Conservation (phyloP, 345 rosid genomes). For the Arabis alpina region DNA sequence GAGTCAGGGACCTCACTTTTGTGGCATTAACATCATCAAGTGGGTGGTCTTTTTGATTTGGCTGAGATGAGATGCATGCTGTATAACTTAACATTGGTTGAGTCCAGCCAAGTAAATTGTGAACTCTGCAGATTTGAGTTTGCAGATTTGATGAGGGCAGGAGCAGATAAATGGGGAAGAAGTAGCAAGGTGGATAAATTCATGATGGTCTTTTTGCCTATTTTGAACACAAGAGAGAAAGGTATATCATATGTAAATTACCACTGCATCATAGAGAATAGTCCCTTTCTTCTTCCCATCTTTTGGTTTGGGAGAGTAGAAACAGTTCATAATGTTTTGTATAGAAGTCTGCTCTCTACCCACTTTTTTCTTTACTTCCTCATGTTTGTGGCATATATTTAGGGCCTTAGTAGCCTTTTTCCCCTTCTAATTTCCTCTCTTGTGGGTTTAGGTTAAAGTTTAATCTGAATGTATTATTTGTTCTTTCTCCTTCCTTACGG, state of each 20-base stretch:
- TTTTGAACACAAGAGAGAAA: slow-evolving; percentile 15
- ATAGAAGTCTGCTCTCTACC: slow-evolving; percentile 36
- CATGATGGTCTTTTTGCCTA: slow-evolving; percentile 26
- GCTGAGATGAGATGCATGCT: slow-evolving; percentile 23
- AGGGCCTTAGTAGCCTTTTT: slow-evolving; percentile 24
- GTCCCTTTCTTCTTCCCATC: slow-evolving; percentile 30
- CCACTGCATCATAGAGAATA: slow-evolving; percentile 37
- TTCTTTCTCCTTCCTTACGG: not conserved
- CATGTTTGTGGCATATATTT: slow-evolving; percentile 39
- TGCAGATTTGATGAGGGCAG: slow-evolving; percentile 27
- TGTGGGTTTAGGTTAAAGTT: slow-evolving; percentile 38
- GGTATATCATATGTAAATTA: slow-evolving; percentile 39
- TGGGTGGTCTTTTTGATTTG: slow-evolving; percentile 27
- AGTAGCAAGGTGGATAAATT: slow-evolving; percentile 27
- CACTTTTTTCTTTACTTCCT: slow-evolving; percentile 7
- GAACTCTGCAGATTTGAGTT: slow-evolving; percentile 32
- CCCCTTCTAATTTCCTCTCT: slow-evolving; percentile 14
- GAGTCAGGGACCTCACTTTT: slow-evolving; percentile 24
- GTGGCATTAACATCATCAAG: slow-evolving; percentile 30
- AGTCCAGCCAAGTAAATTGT: slow-evolving; percentile 30
- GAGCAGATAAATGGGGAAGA: slow-evolving; percentile 18
- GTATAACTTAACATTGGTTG: slow-evolving; percentile 26
- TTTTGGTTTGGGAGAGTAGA: slow-evolving; percentile 37
- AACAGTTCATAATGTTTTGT: slow-evolving; percentile 43
- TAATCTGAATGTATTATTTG: slow-evolving; percentile 37